These are phyloP conservation scores for Myrica gale DNA, from an alignment of 306 rosid genomes.

Conservation along the genomic window DNA sequence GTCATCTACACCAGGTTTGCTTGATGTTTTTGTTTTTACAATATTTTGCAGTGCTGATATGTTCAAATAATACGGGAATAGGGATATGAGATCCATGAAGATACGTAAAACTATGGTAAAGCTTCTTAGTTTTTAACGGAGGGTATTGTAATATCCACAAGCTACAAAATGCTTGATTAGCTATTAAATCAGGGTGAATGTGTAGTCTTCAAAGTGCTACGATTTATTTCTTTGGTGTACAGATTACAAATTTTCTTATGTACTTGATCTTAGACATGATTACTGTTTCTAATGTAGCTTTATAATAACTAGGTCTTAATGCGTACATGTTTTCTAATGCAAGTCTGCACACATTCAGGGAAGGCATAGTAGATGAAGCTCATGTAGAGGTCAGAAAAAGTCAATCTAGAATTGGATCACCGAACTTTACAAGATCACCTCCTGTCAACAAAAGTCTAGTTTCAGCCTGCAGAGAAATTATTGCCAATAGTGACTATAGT, in stretches of 20 bases:
- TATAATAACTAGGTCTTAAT: background rate
- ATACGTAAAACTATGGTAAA: background rate
- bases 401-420: constrained; percentile 29
- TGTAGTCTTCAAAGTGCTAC: constrained; percentile 1
- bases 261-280: constrained; percentile 4
- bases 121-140: constrained; percentile 7
- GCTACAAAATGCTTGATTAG: constrained; percentile 16
- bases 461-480: constrained; percentile 33
- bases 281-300: background rate
- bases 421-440: constrained; percentile 35
- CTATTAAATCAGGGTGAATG: constrained; percentile 12
- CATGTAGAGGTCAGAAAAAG: constrained; percentile 38
- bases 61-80: background rate
- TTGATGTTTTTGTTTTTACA: background rate
- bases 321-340: constrained; percentile 29
- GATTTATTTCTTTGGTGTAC: constrained; percentile 13
- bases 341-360: constrained; percentile 34
- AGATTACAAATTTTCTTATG: background rate
- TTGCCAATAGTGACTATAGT: too few relatives aligned
- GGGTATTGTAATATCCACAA: constrained; percentile 1
- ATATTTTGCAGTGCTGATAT: background rate
- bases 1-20: constrained; percentile 68
- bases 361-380: constrained; percentile 32
- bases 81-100: background rate
- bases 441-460: constrained; percentile 37